Conservation (phyloP, 192 early-diverging fungal genomes). For the Diversispora epigaea region DNA sequence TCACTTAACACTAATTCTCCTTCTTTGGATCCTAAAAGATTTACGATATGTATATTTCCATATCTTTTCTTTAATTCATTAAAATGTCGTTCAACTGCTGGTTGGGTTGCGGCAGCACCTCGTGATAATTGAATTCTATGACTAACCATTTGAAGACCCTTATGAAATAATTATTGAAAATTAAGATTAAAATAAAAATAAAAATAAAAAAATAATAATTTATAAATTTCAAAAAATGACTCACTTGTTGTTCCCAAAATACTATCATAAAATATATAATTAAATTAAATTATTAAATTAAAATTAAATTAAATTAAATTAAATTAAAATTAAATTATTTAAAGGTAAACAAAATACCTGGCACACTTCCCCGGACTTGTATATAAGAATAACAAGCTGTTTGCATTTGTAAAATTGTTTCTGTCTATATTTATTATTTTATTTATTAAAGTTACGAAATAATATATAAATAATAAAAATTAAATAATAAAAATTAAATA, state of each 20-base stretch:
- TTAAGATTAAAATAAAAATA: neutral
- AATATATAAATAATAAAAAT: too few species aligned
- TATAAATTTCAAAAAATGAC: neutral
- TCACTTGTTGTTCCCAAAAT: constrained; percentile 91
- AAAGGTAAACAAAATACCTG: constrained; percentile 42
- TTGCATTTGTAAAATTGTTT: constrained; percentile 69
- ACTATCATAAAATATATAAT: constrained; percentile 41
- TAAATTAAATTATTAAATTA: neutral
- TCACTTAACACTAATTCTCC: constrained; percentile 70
- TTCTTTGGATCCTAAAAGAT: constrained; percentile 72
- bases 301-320: neutral
- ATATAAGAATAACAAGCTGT: constrained; percentile 68
- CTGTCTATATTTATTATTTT: constrained; percentile 56
- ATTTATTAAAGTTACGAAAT: too few species aligned
- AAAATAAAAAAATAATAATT: too few species aligned
- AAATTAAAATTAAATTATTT: neutral
- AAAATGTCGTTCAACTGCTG: constrained; percentile 77
- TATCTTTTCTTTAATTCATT: constrained; percentile 75
- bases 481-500: too few species aligned
- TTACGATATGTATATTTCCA: constrained; percentile 71
- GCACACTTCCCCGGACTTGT: constrained; percentile 84
- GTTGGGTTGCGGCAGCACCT: constrained; percentile 75
- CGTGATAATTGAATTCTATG: constrained; percentile 87
- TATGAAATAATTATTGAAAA: constrained; percentile 13
- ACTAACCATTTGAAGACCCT: constrained; percentile 74